phyloP scores from a whole-genome alignment of 208 protist genomes.

The Leishmania lainsoni region DNA sequence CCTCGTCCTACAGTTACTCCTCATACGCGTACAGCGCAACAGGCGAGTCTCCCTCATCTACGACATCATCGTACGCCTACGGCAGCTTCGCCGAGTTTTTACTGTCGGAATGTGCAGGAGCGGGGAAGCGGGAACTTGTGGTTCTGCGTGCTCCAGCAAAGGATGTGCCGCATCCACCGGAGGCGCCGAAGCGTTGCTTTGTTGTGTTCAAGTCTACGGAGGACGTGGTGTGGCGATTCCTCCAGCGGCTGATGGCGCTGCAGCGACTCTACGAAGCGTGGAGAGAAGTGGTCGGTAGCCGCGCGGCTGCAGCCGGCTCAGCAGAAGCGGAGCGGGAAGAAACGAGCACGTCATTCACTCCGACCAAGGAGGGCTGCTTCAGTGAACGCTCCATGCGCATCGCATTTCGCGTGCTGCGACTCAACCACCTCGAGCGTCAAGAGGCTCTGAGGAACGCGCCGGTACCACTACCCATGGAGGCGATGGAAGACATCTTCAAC shows the following conservation, averaged over 20 bases:
- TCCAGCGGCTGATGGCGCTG: constrained; percentile 47
- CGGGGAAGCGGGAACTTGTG: constrained; percentile 43
- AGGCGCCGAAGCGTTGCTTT: constrained; percentile 51
- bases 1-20: constrained; percentile 12
- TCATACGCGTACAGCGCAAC: constrained; percentile 25
- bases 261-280: constrained; percentile 42
- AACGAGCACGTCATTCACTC: constrained; percentile 7
- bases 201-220: constrained; percentile 33
- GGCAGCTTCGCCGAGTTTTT: constrained; percentile 13
- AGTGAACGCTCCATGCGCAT: constrained; percentile 50
- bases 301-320: neutral
- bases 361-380: constrained; percentile 41
- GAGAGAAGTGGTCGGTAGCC: neutral
- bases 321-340: constrained; percentile 7
- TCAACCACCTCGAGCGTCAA: constrained; percentile 44
- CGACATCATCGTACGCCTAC: constrained; percentile 44
- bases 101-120: neutral
- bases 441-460: constrained; percentile 36
- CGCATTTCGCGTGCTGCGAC: constrained; percentile 37
- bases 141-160: constrained; percentile 42
- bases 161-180: constrained; percentile 35
- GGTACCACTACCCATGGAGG: constrained; percentile 31
- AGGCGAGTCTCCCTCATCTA: constrained; percentile 27
- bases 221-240: constrained; percentile 51
- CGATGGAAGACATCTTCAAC: constrained; percentile 41